Evolutionary conservation across 2,329 filamentous ascomycete genomes (phyloP).

Genomic region (Colletotrichum lentis): DNA sequence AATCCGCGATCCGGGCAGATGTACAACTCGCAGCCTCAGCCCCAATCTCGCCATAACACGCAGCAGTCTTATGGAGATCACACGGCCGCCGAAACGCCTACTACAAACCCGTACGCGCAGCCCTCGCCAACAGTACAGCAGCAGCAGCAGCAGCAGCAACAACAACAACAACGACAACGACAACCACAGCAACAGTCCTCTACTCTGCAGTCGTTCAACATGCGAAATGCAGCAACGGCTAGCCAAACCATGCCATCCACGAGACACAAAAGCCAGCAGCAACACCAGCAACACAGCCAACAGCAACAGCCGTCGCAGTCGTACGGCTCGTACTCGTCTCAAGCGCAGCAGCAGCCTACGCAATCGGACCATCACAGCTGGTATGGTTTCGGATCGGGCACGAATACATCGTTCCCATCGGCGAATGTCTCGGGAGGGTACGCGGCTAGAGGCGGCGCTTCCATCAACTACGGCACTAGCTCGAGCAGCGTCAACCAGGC

Average conservation of each 20-base stretch:
- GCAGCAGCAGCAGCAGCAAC: slow-evolving; percentile 24
- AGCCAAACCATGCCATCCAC: slow-evolving; percentile 6
- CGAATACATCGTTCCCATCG: slow-evolving; percentile 12
- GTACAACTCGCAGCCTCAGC: slow-evolving; percentile 9
- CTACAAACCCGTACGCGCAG: slow-evolving; percentile 16
- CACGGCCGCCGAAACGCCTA: not conserved
- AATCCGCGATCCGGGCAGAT: slow-evolving; percentile 39
- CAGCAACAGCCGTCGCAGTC: slow-evolving; percentile 10
- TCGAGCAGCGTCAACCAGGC: slow-evolving; percentile 9
- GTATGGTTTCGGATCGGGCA: slow-evolving; percentile 29
- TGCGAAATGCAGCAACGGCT: slow-evolving; percentile 31
- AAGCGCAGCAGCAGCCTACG: slow-evolving; percentile 22
- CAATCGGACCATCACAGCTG: slow-evolving; percentile 32
- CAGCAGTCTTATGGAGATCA: slow-evolving; percentile 9
- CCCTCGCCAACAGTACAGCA: slow-evolving; percentile 41
- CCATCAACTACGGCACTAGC: slow-evolving; percentile 13
- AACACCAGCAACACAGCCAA: slow-evolving; percentile 10
- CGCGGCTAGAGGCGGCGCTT: slow-evolving; percentile 4
- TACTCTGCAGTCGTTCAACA: slow-evolving; percentile 41
- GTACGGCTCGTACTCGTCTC: slow-evolving; percentile 16
- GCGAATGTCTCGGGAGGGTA: slow-evolving; percentile 23
- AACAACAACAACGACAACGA: too few relatives aligned
- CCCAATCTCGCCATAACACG: not conserved
- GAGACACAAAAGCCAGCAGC: slow-evolving; percentile 20
- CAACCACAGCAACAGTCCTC: slow-evolving; percentile 42